Conservation (phyloP, 768 basidiomycete genomes). For the Rhodotorula sphaerocarpa region DNA sequence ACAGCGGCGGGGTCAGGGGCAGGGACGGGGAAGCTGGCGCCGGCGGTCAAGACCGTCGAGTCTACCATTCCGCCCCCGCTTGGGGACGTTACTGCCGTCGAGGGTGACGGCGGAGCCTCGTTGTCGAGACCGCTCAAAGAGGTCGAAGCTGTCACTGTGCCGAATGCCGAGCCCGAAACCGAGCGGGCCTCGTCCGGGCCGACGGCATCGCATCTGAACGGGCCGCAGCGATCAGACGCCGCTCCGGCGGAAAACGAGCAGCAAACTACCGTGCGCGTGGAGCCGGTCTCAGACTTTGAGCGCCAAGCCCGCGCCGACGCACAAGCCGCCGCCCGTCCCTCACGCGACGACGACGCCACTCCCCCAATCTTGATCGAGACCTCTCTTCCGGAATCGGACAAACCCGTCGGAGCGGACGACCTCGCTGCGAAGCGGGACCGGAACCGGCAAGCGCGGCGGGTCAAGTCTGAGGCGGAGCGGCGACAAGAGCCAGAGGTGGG, state of each 20-base stretch:
- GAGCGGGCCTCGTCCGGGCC: too few species aligned
- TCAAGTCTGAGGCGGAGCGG: background rate
- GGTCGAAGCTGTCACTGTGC: constrained; percentile 6
- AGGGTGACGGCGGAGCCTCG: constrained; percentile 21
- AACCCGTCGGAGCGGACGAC: too few species aligned
- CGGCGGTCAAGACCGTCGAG: background rate
- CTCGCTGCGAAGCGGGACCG: too few species aligned
- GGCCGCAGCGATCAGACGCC: too few species aligned
- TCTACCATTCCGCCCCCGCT: too few species aligned
- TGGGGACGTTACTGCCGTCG: constrained; percentile 3
- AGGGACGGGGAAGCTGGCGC: background rate
- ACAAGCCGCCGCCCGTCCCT: background rate
- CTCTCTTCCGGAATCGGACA: too few species aligned
- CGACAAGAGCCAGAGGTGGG: too few species aligned
- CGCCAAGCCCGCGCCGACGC: background rate
- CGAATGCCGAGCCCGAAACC: background rate
- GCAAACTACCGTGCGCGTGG: background rate
- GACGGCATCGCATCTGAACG: too few species aligned
- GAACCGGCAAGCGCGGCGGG: background rate
- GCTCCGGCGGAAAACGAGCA: background rate
- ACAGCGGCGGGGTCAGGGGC: constrained; percentile 8
- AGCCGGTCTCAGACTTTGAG: background rate
- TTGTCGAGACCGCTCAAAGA: constrained; percentile 20
- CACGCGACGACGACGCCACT: background rate
- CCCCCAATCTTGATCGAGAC: too few species aligned